A percentile compares a stretch with the other conserved stretches of the same genome.
Conservation (phyloP, 2,329 filamentous ascomycete species). For the Neofusicoccum parvum region DNA sequence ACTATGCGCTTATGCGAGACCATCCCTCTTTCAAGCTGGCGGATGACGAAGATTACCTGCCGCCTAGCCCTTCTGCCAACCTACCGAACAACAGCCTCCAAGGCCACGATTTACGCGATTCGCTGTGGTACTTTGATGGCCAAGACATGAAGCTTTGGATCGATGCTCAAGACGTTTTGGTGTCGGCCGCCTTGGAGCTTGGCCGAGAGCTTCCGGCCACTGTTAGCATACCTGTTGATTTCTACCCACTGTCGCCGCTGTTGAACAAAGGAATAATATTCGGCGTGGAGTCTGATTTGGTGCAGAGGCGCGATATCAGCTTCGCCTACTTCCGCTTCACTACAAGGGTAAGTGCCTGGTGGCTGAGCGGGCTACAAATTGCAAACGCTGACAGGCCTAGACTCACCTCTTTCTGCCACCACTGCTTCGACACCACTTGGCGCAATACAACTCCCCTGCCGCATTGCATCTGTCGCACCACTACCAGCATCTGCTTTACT, state of each 20-base stretch:
- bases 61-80: conserved; percentile 48
- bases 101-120: conserved; percentile 71
- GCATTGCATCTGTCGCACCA: conserved; percentile 81
- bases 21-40: conserved; percentile 60
- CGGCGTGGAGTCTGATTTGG: conserved; percentile 86
- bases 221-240: conserved; percentile 83
- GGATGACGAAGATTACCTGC: conserved; percentile 48
- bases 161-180: conserved; percentile 81
- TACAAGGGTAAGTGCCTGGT: conserved; percentile 67
- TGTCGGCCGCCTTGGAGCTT: conserved; percentile 66
- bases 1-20: conserved; percentile 89
- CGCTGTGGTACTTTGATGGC: conserved; percentile 93
- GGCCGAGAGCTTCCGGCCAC: conserved; percentile 71
- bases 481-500: conserved; percentile 86
- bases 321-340: conserved; percentile 90
- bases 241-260: conserved; percentile 87
- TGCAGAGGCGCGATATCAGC: conserved; percentile 87
- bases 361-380: neutral
- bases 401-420: conserved; percentile 93
- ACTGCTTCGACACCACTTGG: conserved; percentile 77
- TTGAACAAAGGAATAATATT: conserved; percentile 88
- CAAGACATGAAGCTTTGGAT: conserved; percentile 84
- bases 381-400: conserved; percentile 47
- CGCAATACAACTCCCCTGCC: conserved; percentile 73
- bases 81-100: conserved; percentile 46